These are phyloP conservation scores for Taxillus chinensis DNA, from an alignment of 164 flowering plant genomes.

Conservation along the genomic window DNA sequence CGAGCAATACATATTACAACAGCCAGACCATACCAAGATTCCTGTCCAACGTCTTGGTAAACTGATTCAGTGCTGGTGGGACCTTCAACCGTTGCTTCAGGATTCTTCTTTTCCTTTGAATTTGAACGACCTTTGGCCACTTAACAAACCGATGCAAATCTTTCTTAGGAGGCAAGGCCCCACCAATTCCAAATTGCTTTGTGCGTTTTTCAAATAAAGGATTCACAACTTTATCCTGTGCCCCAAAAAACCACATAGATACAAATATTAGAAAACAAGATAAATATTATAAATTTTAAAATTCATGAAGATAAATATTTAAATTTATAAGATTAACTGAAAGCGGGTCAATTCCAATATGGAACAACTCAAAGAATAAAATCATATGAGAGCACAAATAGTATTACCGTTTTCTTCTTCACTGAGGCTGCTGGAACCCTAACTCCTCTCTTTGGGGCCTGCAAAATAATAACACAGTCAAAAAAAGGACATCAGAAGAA, in stretches of 20 bases:
- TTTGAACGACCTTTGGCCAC: slow-evolving; percentile 28
- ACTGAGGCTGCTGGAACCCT: background rate
- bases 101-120: slow-evolving; percentile 35
- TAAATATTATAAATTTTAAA: background rate
- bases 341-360: no score
- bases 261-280: background rate
- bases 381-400: background rate
- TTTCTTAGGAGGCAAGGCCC: slow-evolving; percentile 35
- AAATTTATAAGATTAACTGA: background rate
- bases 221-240: slow-evolving; percentile 30
- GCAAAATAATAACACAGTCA: background rate
- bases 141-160: slow-evolving; percentile 31
- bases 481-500: background rate
- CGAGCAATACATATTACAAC: background rate
- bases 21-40: slow-evolving; percentile 19
- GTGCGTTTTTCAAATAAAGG: slow-evolving; percentile 38
- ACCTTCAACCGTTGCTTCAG: slow-evolving; percentile 43
- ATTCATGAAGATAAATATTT: background rate
- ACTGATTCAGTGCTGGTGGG: slow-evolving; percentile 38
- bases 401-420: background rate
- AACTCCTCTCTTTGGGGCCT: slow-evolving; percentile 1
- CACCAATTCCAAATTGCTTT: slow-evolving; percentile 39
- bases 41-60: slow-evolving; percentile 39
- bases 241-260: background rate
- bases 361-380: background rate